phyloP scores from a whole-genome alignment of 148 eudicot genomes.

The Fagopyrum tataricum region DNA sequence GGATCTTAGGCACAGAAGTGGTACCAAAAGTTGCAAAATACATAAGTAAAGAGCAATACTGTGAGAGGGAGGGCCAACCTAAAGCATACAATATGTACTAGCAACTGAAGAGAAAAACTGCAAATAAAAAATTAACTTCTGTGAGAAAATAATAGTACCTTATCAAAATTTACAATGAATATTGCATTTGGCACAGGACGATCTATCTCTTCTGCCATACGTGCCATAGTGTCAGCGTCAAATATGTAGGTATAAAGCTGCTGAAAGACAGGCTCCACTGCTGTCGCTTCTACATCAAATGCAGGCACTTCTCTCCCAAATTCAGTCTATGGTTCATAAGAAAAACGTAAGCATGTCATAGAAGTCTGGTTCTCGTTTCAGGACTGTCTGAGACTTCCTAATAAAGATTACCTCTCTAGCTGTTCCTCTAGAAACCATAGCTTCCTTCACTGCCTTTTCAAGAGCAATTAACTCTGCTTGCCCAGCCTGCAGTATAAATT shows the following conservation, averaged over 20 bases:
- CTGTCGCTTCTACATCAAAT: constrained; percentile 90
- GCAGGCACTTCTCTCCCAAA: constrained; percentile 93
- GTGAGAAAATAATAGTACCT: constrained; percentile 34
- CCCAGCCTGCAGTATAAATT: constrained; percentile 51
- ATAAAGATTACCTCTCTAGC: constrained; percentile 77
- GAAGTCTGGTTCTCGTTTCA: constrained; percentile 1
- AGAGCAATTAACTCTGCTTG: constrained; percentile 83
- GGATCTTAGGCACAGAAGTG: not conserved
- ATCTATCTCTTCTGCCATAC: constrained; percentile 48
- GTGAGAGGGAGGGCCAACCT: not conserved
- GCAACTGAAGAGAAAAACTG: not conserved
- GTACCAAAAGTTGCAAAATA: constrained; percentile 1
- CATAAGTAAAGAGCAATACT: not conserved
- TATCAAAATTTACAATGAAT: constrained; percentile 87
- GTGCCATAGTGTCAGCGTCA: constrained; percentile 52
- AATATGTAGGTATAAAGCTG: constrained; percentile 77
- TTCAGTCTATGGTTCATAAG: constrained; percentile 48
- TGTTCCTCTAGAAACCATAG: constrained; percentile 75
- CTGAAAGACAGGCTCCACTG: constrained; percentile 78
- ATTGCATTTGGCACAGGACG: constrained; percentile 83
- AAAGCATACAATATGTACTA: not conserved
- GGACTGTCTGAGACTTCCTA: not conserved
- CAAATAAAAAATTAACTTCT: not conserved
- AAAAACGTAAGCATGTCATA: constrained; percentile 7
- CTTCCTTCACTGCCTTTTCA: constrained; percentile 68